Evolutionary conservation across 2,329 filamentous ascomycete species (phyloP).

Genomic region (Phyllosticta paracitricarpa): DNA sequence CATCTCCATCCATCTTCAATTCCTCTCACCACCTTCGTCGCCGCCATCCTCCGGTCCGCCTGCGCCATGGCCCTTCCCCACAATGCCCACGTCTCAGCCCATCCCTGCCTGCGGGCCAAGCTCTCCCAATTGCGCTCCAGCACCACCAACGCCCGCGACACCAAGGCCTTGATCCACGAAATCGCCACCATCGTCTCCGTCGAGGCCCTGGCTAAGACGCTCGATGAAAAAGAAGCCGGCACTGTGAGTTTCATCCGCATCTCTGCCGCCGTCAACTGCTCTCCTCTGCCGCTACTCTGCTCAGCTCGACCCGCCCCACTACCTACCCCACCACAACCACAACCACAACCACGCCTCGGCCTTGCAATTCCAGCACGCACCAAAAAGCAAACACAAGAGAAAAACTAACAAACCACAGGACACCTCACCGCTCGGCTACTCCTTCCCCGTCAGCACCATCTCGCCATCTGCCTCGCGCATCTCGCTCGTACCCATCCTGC

Average conservation of each 20-base stretch:
- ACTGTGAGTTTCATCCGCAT: conserved; percentile 45
- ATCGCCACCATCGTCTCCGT: conserved; percentile 73
- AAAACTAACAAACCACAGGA: conserved; percentile 42
- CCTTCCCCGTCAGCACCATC: conserved; percentile 58
- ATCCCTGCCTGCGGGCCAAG: conserved; percentile 82
- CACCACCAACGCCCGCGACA: conserved; percentile 60
- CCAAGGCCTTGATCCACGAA: conserved; percentile 74
- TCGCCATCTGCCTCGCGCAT: conserved; percentile 49
- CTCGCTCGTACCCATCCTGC: conserved; percentile 83
- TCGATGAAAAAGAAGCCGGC: conserved; percentile 49
- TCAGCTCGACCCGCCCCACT: background rate
- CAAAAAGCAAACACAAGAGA: background rate
- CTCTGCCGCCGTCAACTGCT: background rate
- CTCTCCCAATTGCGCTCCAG: conserved; percentile 78
- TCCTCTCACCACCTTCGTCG: background rate
- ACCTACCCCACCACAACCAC: background rate
- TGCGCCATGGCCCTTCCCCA: conserved; percentile 33
- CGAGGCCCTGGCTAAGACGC: conserved; percentile 61
- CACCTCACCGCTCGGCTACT: conserved; percentile 65
- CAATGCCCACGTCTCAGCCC: conserved; percentile 65
- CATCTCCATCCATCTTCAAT: background rate
- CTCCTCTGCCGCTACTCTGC: background rate
- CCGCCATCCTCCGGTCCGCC: background rate
- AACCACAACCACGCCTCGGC: background rate
- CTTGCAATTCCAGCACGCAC: background rate